A percentile compares a stretch with the other conserved stretches of the same genome.
These are phyloP conservation scores for Picochlorum sp. DNA, from an alignment of 139 green algal genomes.

Conservation along the genomic window DNA sequence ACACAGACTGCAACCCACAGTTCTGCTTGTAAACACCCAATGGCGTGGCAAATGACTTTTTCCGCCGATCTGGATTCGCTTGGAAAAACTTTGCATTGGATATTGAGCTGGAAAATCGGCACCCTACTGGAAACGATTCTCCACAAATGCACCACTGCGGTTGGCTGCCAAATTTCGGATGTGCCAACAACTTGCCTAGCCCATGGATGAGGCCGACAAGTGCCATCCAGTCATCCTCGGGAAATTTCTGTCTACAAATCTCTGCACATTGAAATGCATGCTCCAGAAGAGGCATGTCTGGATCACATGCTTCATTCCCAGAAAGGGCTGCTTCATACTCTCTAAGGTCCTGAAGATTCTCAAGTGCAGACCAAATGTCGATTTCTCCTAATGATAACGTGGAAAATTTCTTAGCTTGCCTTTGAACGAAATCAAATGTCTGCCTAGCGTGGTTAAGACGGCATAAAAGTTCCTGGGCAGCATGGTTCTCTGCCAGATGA, in stretches of 20 bases:
- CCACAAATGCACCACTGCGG: slow-evolving; percentile 78
- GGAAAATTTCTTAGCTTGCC: slow-evolving; percentile 32
- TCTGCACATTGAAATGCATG: slow-evolving; percentile 64
- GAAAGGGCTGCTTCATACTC: slow-evolving; percentile 67
- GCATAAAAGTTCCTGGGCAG: slow-evolving; percentile 67
- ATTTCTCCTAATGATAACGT: slow-evolving; percentile 48
- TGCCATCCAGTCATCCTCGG: slow-evolving; percentile 71
- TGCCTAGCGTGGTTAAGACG: slow-evolving; percentile 72
- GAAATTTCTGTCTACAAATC: slow-evolving; percentile 55
- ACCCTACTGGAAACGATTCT: slow-evolving; percentile 81
- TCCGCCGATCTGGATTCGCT: slow-evolving; percentile 67
- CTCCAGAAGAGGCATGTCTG: slow-evolving; percentile 60
- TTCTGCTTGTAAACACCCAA: slow-evolving; percentile 51
- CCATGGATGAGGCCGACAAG: slow-evolving; percentile 72
- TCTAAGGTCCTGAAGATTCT: slow-evolving; percentile 48
- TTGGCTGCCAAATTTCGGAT: slow-evolving; percentile 56
- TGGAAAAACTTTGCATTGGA: slow-evolving; percentile 47
- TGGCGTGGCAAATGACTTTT: slow-evolving; percentile 38
- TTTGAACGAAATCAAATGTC: slow-evolving; percentile 77
- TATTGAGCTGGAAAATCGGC: slow-evolving; percentile 60
- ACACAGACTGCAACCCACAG: slow-evolving; percentile 33
- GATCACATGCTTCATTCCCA: slow-evolving; percentile 23
- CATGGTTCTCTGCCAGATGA: slow-evolving; percentile 41
- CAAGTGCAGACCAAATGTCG: slow-evolving; percentile 65
- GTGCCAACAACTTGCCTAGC: slow-evolving; percentile 78